Evolutionary conservation across 2,329 filamentous ascomycete species (phyloP).

Genomic region (Curvularia sp.): DNA sequence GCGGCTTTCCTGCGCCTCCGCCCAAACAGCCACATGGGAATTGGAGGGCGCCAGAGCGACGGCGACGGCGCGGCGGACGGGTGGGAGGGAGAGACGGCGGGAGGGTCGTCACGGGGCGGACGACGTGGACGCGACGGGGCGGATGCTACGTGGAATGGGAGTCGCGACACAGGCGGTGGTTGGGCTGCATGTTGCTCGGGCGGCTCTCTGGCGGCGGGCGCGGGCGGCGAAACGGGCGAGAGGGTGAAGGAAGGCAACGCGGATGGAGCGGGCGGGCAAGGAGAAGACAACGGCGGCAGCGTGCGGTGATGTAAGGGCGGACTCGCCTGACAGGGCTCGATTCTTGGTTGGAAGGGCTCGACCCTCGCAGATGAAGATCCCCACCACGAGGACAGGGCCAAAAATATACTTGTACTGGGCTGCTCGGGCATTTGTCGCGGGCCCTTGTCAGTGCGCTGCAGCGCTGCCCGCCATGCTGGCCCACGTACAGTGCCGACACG

Average conservation of each 20-base stretch:
- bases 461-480: background rate
- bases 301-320: conserved; percentile 19
- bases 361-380: conserved; percentile 24
- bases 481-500: background rate
- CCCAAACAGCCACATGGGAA: conserved; percentile 81
- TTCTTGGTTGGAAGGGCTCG: conserved; percentile 15
- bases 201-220: conserved; percentile 13
- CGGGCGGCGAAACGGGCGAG: background rate
- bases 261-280: background rate
- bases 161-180: conserved; percentile 23
- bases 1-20: conserved; percentile 73
- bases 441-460: conserved; percentile 5
- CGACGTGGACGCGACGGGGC: conserved; percentile 32
- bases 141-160: conserved; percentile 28
- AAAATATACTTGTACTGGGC: conserved; percentile 30
- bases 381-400: conserved; percentile 26
- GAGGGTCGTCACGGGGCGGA: conserved; percentile 15
- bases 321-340: conserved; percentile 11
- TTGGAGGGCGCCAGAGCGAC: conserved; percentile 12
- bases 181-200: conserved; percentile 30
- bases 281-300: background rate
- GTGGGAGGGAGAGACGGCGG: background rate
- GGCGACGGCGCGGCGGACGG: conserved; percentile 3
- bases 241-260: background rate
- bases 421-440: conserved; percentile 21